Conservation (phyloP, 331 rosid genomes). For the Acacia pycnantha region DNA sequence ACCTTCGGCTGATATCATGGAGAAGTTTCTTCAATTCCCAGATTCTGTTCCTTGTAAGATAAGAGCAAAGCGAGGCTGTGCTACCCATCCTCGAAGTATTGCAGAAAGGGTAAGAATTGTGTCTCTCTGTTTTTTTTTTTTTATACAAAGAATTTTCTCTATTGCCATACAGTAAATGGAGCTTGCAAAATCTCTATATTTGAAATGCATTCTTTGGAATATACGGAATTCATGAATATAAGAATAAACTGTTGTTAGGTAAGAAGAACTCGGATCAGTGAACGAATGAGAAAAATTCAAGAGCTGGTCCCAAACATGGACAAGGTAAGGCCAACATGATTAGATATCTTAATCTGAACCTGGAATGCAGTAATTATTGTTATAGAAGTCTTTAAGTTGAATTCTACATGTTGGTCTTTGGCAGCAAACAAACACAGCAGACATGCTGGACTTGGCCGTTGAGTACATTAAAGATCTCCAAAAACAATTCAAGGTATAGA, state of each 20-base stretch:
- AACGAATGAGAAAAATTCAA: slow-evolving; percentile 87
- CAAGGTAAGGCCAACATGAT: slow-evolving; percentile 49
- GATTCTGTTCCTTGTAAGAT: slow-evolving; percentile 85
- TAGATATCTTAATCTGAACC: not conserved
- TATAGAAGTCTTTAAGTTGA: not conserved
- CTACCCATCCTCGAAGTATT: slow-evolving; percentile 97
- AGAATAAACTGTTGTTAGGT: slow-evolving; percentile 45
- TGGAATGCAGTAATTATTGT: not conserved
- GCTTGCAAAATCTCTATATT: not conserved
- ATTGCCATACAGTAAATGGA: not conserved
- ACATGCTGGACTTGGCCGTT: slow-evolving; percentile 92
- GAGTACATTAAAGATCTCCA: slow-evolving; percentile 90
- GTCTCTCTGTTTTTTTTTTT: not conserved
- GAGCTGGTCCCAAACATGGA: slow-evolving; percentile 96
- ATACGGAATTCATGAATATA: not conserved
- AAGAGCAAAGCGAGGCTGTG: slow-evolving; percentile 95
- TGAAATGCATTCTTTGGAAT: not conserved
- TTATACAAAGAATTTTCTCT: too few relatives aligned
- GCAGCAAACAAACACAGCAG: slow-evolving; percentile 98
- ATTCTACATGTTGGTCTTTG: slow-evolving; percentile 13
- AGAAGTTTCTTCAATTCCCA: slow-evolving; percentile 68
- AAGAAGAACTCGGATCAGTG: slow-evolving; percentile 93
- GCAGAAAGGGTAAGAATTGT: slow-evolving; percentile 73
- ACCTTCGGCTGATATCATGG: slow-evolving; percentile 56
- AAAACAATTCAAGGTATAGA: slow-evolving; percentile 75